Evolutionary conservation across 352 stramenopile genomes (phyloP).

Genomic region (Thraustotheca clavata): DNA sequence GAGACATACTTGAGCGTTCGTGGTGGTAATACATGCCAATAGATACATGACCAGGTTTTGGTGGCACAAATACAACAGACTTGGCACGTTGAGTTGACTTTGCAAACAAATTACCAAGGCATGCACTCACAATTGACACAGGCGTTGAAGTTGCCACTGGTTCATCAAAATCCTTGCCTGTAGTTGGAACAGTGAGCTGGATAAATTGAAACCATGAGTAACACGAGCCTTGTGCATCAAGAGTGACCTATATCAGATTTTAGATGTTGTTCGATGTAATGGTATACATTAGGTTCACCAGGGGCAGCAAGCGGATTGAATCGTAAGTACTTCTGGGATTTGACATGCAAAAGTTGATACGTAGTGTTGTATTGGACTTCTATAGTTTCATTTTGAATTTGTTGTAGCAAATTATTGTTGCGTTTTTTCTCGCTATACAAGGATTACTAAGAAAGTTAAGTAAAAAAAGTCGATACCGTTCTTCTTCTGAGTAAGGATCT

Average conservation of each 20-base stretch:
- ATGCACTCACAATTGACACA: neutral
- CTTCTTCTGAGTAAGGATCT: conserved; percentile 15
- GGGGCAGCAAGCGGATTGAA: conserved; percentile 3
- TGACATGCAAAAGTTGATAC: conserved; percentile 17
- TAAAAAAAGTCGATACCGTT: neutral
- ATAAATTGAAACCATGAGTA: conserved; percentile 21
- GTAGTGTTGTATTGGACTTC: conserved; percentile 1
- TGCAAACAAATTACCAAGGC: neutral
- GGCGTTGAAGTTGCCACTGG: conserved; percentile 1
- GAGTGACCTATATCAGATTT: neutral
- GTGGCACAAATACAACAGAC: neutral
- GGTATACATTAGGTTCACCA: neutral
- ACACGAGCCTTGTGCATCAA: conserved; percentile 9
- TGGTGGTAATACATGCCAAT: conserved; percentile 3
- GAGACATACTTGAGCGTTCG: neutral
- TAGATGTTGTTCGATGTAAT: neutral
- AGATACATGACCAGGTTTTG: neutral
- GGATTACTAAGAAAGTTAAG: neutral
- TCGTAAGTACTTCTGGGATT: conserved; percentile 21
- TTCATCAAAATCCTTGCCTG: conserved; percentile 4
- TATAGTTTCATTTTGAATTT: neutral
- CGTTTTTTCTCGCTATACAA: conserved; percentile 17
- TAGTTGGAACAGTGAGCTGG: neutral
- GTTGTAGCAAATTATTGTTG: neutral
- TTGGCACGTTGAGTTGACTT: neutral